A percentile compares a stretch with the other conserved stretches of the same genome.
These are phyloP conservation scores for Gaeumannomyces tritici DNA, from an alignment of 2,329 filamentous ascomycete genomes.

Conservation along the genomic window DNA sequence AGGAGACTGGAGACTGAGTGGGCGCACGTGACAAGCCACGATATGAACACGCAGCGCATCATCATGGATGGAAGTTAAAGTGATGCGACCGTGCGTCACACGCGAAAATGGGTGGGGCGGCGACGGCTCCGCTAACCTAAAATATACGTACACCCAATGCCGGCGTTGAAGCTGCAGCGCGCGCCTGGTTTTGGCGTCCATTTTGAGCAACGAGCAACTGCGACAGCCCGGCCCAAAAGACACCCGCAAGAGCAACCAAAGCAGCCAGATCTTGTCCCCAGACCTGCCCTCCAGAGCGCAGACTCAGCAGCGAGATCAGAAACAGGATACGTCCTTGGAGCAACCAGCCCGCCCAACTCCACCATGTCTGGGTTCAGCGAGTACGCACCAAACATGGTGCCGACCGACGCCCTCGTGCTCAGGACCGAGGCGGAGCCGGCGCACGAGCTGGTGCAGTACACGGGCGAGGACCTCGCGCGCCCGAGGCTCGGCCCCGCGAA, in stretches of 20 bases:
- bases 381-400: conserved; percentile 57
- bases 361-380: conserved; percentile 51
- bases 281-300: background rate
- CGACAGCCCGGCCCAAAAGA: background rate
- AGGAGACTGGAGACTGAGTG: background rate
- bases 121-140: background rate
- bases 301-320: background rate
- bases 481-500: conserved; percentile 61
- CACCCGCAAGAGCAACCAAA: background rate
- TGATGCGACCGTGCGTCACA: background rate
- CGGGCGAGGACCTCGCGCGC: conserved; percentile 62
- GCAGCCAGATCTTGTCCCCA: background rate
- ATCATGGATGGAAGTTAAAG: too few relatives aligned
- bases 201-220: background rate
- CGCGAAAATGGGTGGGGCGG: background rate
- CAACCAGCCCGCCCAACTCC: background rate
- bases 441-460: conserved; percentile 54
- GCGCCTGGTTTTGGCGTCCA: background rate
- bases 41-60: background rate
- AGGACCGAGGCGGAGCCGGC: conserved; percentile 44
- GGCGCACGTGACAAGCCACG: background rate
- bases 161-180: too few relatives aligned
- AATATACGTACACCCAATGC: background rate
- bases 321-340: background rate
- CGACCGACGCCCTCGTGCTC: conserved; percentile 53